These are phyloP conservation scores for Suzukiozyma palmioleophila DNA, from an alignment of 1,139 yeast species.

Conservation along the genomic window DNA sequence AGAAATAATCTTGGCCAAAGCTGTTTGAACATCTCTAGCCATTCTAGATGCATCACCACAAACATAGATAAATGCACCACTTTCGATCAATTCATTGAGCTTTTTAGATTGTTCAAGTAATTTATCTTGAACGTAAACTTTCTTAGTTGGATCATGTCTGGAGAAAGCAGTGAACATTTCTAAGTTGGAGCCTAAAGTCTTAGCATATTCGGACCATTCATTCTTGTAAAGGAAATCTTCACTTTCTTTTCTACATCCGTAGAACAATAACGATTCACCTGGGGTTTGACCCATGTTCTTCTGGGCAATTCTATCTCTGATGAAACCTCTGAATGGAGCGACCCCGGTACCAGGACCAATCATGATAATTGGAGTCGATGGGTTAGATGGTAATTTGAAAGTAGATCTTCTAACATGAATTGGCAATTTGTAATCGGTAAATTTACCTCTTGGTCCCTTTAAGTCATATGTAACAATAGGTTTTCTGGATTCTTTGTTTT, in stretches of 20 bases:
- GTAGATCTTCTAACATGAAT: slow-evolving; percentile 93
- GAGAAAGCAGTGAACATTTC: slow-evolving; percentile 83
- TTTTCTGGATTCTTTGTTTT: slow-evolving; percentile 43
- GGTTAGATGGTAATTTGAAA: slow-evolving; percentile 88
- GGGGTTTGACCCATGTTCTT: slow-evolving; percentile 46
- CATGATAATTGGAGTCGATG: slow-evolving; percentile 80
- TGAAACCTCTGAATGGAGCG: slow-evolving; percentile 93
- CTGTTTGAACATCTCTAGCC: slow-evolving; percentile 93
- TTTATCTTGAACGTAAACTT: slow-evolving; percentile 86
- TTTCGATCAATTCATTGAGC: slow-evolving; percentile 55
- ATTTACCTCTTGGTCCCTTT: slow-evolving; percentile 74
- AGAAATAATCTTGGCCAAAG: slow-evolving; percentile 61
- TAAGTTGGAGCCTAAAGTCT: slow-evolving; percentile 59
- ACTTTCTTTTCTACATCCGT: slow-evolving; percentile 72
- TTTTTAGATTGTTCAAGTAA: slow-evolving; percentile 54
- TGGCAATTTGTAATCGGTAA: slow-evolving; percentile 60
- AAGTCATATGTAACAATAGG: slow-evolving; percentile 63
- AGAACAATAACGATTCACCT: slow-evolving; percentile 76
- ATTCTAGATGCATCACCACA: slow-evolving; percentile 96
- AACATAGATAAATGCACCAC: slow-evolving; percentile 86
- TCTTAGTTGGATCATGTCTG: slow-evolving; percentile 57
- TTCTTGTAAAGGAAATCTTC: slow-evolving; percentile 81
- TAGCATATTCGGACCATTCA: slow-evolving; percentile 77
- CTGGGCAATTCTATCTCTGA: slow-evolving; percentile 67
- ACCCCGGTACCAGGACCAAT: slow-evolving; percentile 99